Base-by-base conservation (phyloP, 1,139 yeast species). In the Yamadazyma taylorii region DNA sequence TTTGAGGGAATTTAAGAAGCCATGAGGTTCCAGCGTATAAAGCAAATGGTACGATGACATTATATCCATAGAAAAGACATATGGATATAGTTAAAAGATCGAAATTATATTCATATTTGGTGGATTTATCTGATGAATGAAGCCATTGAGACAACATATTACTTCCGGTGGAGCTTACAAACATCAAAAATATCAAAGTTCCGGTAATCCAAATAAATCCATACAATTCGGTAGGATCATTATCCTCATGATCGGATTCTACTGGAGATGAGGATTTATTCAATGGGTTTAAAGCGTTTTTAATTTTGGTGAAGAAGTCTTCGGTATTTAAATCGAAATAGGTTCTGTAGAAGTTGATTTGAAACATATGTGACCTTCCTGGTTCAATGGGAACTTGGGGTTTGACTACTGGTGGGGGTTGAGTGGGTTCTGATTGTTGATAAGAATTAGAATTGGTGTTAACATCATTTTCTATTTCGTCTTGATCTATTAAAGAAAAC, bases 191-290 rank as follows among this genome's bases (percentile, higher is more conserved):
- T 1, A 85, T 79, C 37, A 85, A 75, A 0, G 95, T 83, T 0
- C 88, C 87, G 10, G 89, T 83, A 32, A 87, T 79, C 96, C 96
- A 87, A 31, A 86, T 67, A 19, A 89, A 85, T 1, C 95, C 95
- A 53, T 86, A 87, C 36, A 87, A 61, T 53, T 87, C 96, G 2
- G 81, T 71, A 4, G 61, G 58, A 10, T 64, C 66, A 16, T 45
- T 43, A 30, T 66, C 66, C n/a, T 60, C 62, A 9, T 32, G 37
- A 11, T 33, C 29, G 4, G 23, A 6, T 17, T 32, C 34, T 6
- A 53, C 43, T 3, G 56, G 47, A 3, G 52, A 45, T 7, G 48
- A 52, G 2, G 54, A 35, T 21, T 56, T 54, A 34, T 61, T 59
- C 21, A 75, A 46, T 10, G 81, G 81, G 43, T 76, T 75, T 37